phyloP scores from a whole-genome alignment of 352 stramenopile species.

The Phytophthora citricola region DNA sequence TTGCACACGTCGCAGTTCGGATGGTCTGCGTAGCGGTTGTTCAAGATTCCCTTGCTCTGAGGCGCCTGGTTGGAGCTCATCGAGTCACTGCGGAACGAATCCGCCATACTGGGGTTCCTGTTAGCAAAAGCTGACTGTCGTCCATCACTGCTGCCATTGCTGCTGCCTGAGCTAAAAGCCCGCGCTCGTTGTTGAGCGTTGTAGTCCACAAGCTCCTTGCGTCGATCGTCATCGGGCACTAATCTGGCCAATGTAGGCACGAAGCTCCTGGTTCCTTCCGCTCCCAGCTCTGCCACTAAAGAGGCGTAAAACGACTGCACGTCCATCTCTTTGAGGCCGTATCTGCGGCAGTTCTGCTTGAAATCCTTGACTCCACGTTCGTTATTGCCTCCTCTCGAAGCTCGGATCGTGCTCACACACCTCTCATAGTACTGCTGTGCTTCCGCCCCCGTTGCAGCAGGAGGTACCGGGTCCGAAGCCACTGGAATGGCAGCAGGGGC shows the following conservation, averaged over 20 bases:
- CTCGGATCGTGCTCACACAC: slow-evolving; percentile 68
- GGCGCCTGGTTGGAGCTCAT: slow-evolving; percentile 10
- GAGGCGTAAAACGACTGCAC: slow-evolving; percentile 62
- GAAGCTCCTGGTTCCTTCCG: slow-evolving; percentile 46
- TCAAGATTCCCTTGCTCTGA: slow-evolving; percentile 57
- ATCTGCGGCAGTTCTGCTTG: slow-evolving; percentile 69
- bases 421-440: slow-evolving; percentile 61
- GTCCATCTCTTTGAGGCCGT: slow-evolving; percentile 62
- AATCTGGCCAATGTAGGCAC: slow-evolving; percentile 58
- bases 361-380: slow-evolving; percentile 64
- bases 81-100: slow-evolving; percentile 53
- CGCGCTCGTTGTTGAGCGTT: slow-evolving; percentile 43
- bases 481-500: slow-evolving; percentile 26
- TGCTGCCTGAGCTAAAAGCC: not conserved
- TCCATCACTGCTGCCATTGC: slow-evolving; percentile 22
- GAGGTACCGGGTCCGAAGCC: slow-evolving; percentile 43
- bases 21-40: slow-evolving; percentile 71
- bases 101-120: slow-evolving; percentile 32
- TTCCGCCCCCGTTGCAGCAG: slow-evolving; percentile 55
- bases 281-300: slow-evolving; percentile 56
- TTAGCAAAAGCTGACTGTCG: slow-evolving; percentile 25
- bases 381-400: slow-evolving; percentile 54
- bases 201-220: slow-evolving; percentile 60
- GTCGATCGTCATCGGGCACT: slow-evolving; percentile 57
- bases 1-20: slow-evolving; percentile 71